Conservation (phyloP, 1,284 basidiomycete genomes). For the Tremellales sp. region DNA sequence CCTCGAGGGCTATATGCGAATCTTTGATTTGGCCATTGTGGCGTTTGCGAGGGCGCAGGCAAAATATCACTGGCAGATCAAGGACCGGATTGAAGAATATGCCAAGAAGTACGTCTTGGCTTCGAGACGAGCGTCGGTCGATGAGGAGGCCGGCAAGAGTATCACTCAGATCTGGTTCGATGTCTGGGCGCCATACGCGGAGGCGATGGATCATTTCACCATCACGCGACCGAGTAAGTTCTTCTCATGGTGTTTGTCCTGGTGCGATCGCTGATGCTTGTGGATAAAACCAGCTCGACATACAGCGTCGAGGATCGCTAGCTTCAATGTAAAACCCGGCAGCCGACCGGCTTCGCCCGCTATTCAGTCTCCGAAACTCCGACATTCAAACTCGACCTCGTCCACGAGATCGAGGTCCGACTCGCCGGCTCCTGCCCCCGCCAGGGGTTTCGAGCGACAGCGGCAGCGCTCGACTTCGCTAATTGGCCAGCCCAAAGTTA, state of each 20-base stretch:
- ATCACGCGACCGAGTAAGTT: conserved; percentile 29
- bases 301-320: conserved; percentile 17
- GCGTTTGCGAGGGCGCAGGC: conserved; percentile 41
- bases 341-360: conserved; percentile 3
- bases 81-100: conserved; percentile 24
- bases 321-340: conserved; percentile 19
- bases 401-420: conserved; percentile 17
- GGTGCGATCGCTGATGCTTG: neutral
- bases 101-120: conserved; percentile 18
- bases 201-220: conserved; percentile 36
- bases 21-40: conserved; percentile 39
- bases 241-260: neutral
- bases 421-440: conserved; percentile 5
- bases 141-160: conserved; percentile 9
- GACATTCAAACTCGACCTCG: conserved; percentile 9
- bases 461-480: conserved; percentile 5
- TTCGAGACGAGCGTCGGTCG: conserved; percentile 1
- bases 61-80: conserved; percentile 27
- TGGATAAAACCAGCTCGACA: conserved; percentile 9
- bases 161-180: conserved; percentile 33
- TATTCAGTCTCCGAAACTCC: conserved; percentile 3
- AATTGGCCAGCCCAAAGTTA: conserved; percentile 1
- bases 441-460: conserved; percentile 6
- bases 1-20: conserved; percentile 41
- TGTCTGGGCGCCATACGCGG: conserved; percentile 29